Base-by-base conservation (phyloP, 768 basidiomycete genomes). In the Kwoniella dendrophila region DNA sequence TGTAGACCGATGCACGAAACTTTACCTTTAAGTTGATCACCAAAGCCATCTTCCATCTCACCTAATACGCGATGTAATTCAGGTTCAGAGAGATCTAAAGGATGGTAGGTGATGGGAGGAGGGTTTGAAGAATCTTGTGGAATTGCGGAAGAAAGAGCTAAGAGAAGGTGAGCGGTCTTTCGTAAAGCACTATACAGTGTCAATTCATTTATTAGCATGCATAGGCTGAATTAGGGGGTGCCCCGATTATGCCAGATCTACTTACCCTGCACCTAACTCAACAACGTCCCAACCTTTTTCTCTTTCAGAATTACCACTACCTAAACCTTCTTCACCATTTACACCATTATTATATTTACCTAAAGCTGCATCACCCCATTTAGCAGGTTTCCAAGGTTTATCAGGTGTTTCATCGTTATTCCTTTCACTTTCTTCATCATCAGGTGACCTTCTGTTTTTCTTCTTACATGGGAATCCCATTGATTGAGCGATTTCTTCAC, bases 211-310 rank as follows among this genome's bases (percentile, higher is more conserved):
- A 10, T 18, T 8, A 20, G 22, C 8, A 7, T 20, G 44, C 22
- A 18, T 45, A 45, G 32, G 29, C 16, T 44, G 48, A 43, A 50
- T n/a, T n/a, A 57, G 56, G 38, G 43, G 47, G 50, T n/a, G n/a
- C n/a, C n/a, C n/a, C n/a, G n/a, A n/a, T n/a, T n/a, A n/a, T n/a
- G 26, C 56, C 14, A 24, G 34, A 11, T 26, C 29, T 47, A 84
- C 90, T 83, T 78, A 93, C 91, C 94, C 94, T 8, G 93, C 90
- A 44, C 95, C 94, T n/a, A 98, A 84, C 75, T 97, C 94, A 41
- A 97, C 83, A 6, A 96, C 83, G 53, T 87, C 83, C 55, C 74
- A 80, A 4, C 74, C 70, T 36, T 48, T 50, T 8, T 51, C 29
- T 22, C 29, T 29, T 34, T 51, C 49, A n/a, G 2, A 33, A 0